These are phyloP conservation scores for Trametes meyenii DNA, from an alignment of 768 basidiomycete species.

Conservation along the genomic window DNA sequence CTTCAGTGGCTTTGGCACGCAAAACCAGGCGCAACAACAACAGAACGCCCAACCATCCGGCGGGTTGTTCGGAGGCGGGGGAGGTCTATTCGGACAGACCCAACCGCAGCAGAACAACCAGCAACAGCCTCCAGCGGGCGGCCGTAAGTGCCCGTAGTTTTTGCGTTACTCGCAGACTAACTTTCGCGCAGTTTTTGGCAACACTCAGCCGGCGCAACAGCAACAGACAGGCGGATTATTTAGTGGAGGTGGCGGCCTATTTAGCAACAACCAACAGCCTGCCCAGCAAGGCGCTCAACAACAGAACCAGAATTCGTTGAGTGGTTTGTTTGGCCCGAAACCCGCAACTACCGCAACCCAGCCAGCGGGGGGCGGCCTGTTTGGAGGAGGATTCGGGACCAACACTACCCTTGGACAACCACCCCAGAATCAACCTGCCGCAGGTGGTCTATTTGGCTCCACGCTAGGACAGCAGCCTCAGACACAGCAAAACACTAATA, in stretches of 20 bases:
- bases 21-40: conserved; percentile 41
- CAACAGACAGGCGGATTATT: conserved; percentile 40
- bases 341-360: conserved; percentile 31
- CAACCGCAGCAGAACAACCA: conserved; percentile 21
- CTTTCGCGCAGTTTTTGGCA: conserved; percentile 24
- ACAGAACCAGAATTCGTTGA: conserved; percentile 23
- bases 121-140: conserved; percentile 24
- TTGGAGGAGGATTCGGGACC: conserved; percentile 38
- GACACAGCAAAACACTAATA: conserved; percentile 38
- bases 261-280: conserved; percentile 24
- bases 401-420: conserved; percentile 46
- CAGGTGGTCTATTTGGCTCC: conserved; percentile 34
- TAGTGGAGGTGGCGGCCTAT: conserved; percentile 35
- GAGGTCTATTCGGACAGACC: conserved; percentile 24
- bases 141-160: conserved; percentile 21
- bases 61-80: conserved; percentile 24
- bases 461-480: conserved; percentile 46
- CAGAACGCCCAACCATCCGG: conserved; percentile 28
- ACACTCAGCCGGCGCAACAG: conserved; percentile 23
- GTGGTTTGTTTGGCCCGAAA: conserved; percentile 25
- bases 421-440: conserved; percentile 34
- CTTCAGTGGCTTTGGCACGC: conserved; percentile 38
- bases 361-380: conserved; percentile 33
- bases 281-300: conserved; percentile 21
- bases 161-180: neutral